Conservation (phyloP, 208 protist genomes). For the Strigomonas galati region DNA sequence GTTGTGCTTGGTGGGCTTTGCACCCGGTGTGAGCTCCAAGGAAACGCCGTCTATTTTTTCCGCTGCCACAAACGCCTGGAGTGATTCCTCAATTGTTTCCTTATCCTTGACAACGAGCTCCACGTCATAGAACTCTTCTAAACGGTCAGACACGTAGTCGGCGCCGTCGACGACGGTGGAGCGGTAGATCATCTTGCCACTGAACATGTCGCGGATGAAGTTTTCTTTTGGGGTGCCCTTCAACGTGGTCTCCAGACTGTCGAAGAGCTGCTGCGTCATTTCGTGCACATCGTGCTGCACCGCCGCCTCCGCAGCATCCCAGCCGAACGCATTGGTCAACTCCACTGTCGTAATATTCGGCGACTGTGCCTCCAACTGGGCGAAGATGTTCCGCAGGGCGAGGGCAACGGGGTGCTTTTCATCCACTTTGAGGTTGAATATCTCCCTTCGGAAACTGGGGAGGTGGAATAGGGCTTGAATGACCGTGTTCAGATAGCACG, state of each 20-base stretch:
- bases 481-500: slow-evolving; percentile 90
- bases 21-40: slow-evolving; percentile 52
- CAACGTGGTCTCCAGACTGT: slow-evolving; percentile 68
- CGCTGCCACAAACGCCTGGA: slow-evolving; percentile 51
- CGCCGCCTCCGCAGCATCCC: slow-evolving; percentile 48
- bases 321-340: slow-evolving; percentile 89
- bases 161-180: slow-evolving; percentile 63
- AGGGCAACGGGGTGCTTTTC: slow-evolving; percentile 28
- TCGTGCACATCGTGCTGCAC: slow-evolving; percentile 92
- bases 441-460: slow-evolving; percentile 52
- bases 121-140: slow-evolving; percentile 87
- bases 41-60: slow-evolving; percentile 88
- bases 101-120: slow-evolving; percentile 85
- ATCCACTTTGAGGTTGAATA: slow-evolving; percentile 39
- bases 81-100: slow-evolving; percentile 65
- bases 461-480: slow-evolving; percentile 86
- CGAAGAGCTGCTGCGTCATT: slow-evolving; percentile 83
- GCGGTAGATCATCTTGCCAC: slow-evolving; percentile 66
- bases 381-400: slow-evolving; percentile 74
- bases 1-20: slow-evolving; percentile 40
- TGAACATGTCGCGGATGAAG: slow-evolving; percentile 76
- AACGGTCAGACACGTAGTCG: slow-evolving; percentile 57
- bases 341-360: slow-evolving; percentile 65
- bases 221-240: slow-evolving; percentile 68
- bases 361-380: slow-evolving; percentile 46